Percentiles rank a stretch among this genome's conserved stretches.
These are phyloP conservation scores for Testicularia cyperi DNA, from an alignment of 1,284 basidiomycete genomes.

Conservation along the genomic window DNA sequence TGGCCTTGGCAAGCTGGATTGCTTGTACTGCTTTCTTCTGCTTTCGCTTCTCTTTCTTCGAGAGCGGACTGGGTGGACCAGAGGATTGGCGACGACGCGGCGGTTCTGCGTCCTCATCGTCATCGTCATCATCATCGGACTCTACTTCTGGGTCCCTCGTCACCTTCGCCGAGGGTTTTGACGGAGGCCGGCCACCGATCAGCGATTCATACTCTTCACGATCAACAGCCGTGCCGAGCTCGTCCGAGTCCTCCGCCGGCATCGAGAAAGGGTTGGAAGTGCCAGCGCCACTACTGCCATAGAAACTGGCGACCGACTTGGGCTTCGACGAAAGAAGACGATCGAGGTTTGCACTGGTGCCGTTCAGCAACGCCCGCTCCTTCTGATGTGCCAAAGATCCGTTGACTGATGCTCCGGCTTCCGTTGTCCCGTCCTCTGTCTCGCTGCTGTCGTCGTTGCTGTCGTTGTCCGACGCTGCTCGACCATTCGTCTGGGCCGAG, in stretches of 20 bases:
- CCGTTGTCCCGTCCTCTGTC: background rate
- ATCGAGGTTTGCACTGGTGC: slow-evolving; percentile 10
- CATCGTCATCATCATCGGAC: slow-evolving; percentile 3
- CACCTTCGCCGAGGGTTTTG: background rate
- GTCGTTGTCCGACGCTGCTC: background rate
- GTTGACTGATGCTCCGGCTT: no score
- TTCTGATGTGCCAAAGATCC: no score
- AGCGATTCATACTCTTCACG: slow-evolving; percentile 37
- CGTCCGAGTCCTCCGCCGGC: slow-evolving; percentile 9
- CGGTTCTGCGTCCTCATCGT: background rate
- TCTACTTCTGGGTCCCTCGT: slow-evolving; percentile 6
- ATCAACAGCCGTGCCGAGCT: slow-evolving; percentile 22
- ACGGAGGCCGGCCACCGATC: slow-evolving; percentile 2
- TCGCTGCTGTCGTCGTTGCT: background rate
- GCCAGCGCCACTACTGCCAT: slow-evolving; percentile 2
- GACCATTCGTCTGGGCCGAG: background rate
- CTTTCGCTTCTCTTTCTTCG: slow-evolving; percentile 27
- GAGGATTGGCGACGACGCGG: background rate
- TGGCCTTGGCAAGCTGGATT: slow-evolving; percentile 2
- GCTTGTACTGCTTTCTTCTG: slow-evolving; percentile 25
- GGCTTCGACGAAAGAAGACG: slow-evolving; percentile 21
- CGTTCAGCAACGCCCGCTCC: no score
- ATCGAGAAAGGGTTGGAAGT: slow-evolving; percentile 16
- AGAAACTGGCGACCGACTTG: slow-evolving; percentile 32
- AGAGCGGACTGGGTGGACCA: slow-evolving; percentile 1